Base-by-base conservation (phyloP, 1,284 basidiomycete species). In the Austroboletus novae-zelandiae region DNA sequence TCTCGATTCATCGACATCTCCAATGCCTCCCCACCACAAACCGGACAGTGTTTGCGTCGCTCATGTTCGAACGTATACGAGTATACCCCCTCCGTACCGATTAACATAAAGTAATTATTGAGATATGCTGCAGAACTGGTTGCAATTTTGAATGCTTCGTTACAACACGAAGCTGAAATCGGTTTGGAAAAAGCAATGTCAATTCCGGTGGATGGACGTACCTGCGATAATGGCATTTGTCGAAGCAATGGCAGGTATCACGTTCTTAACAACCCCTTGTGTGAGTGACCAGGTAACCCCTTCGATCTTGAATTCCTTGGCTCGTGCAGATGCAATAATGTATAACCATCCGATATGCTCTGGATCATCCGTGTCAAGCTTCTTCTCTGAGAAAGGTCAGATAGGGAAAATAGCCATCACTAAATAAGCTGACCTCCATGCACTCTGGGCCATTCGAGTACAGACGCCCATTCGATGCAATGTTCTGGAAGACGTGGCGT, bases 401-500 rank as follows among this genome's bases (percentile, higher is more conserved):
- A 25, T 15, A 48, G 31, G 25, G 44, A 36, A 45, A 25, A 41
- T 9, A 0, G 32, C 20, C n/a, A 42, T 32, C 29, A 15, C 20
- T 40, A 9, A 47, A 36, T 6, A 41, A 46, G 43, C 74, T 50
- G 50, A 93, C 94, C 91, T 68, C 89, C 90, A 61, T 91, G 87
- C 1, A 94, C 84, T 32, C 85, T 83, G 5, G 96, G 96, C 97
- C 97, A 99, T 71, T 99, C 95, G 32, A 99, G 77, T n/a, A 99
- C 95, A 43, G 91, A 95, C 0, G 97, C 97, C 96, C 97, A 99
- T 71, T 99, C 97, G 65, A 99, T 98, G 66, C 97, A 99, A 67
- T 99, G 97, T 68, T 99, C 97, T 4, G 97, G 97, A 30, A 99
- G 76, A 51, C 97, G 89, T 15, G 97, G 97, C 0, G 97, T 99